A percentile compares a stretch with the other conserved stretches of the same genome.
These are phyloP conservation scores for Biscutella laevigata DNA, from an alignment of 441 rosid species.

Conservation along the genomic window DNA sequence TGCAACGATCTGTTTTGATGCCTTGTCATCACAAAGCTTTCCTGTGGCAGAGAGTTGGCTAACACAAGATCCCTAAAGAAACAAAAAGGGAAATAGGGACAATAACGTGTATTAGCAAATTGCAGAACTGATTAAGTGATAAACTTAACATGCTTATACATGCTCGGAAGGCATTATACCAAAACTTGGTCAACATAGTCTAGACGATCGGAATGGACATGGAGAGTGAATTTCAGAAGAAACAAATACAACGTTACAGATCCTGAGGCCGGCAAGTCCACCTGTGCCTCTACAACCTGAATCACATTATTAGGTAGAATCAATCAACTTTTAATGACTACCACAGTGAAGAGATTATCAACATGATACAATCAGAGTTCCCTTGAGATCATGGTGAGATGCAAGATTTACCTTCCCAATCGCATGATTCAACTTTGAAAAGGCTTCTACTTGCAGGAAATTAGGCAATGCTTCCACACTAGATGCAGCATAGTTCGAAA, in stretches of 20 bases:
- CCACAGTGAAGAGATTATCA: background rate
- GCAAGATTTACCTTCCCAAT: slow-evolving; percentile 74
- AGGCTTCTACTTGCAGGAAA: slow-evolving; percentile 96
- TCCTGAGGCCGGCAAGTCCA: slow-evolving; percentile 75
- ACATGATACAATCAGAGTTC: background rate
- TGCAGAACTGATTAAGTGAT: slow-evolving; percentile 1
- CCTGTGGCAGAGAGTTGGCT: slow-evolving; percentile 67
- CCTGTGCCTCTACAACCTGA: slow-evolving; percentile 93
- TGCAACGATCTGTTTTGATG: slow-evolving; percentile 83
- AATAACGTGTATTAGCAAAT: slow-evolving; percentile 4
- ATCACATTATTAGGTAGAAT: slow-evolving; percentile 22
- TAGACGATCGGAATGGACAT: slow-evolving; percentile 90
- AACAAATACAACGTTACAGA: slow-evolving; percentile 83
- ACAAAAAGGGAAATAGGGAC: slow-evolving; percentile 7
- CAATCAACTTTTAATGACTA: slow-evolving; percentile 1
- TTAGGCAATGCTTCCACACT: slow-evolving; percentile 84
- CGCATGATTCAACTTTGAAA: slow-evolving; percentile 80
- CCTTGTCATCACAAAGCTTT: slow-evolving; percentile 71
- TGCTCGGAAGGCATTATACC: slow-evolving; percentile 41
- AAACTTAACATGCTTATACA: slow-evolving; percentile 11
- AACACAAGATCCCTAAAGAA: slow-evolving; percentile 75
- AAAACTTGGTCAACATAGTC: slow-evolving; percentile 97
- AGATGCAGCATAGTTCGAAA: slow-evolving; percentile 92
- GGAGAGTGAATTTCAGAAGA: slow-evolving; percentile 91
- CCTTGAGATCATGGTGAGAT: background rate